Percentiles rank a stretch among this genome's conserved stretches.
Conservation (phyloP, 2,329 filamentous ascomycete species). For the Colletotrichum tabaci region DNA sequence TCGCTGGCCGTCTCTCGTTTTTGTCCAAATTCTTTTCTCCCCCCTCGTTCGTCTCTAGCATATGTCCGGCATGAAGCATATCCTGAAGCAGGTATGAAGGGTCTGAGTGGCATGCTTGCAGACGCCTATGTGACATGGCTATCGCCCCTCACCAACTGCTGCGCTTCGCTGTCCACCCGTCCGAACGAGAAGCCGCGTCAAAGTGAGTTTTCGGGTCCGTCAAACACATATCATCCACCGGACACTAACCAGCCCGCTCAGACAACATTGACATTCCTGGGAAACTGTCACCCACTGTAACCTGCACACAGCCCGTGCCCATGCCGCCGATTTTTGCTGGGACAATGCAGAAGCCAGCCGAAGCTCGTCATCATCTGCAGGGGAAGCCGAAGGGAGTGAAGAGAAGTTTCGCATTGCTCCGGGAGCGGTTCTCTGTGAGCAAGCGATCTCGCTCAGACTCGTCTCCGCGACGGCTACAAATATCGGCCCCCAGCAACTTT, state of each 20-base stretch:
- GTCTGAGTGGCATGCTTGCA: constrained; percentile 58
- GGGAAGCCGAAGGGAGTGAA: constrained; percentile 53
- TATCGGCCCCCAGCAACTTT: constrained; percentile 73
- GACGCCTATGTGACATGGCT: constrained; percentile 64
- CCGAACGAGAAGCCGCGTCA: constrained; percentile 56
- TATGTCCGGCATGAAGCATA: constrained; percentile 41
- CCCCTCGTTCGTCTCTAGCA: constrained; percentile 23
- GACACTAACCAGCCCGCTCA: constrained; percentile 36
- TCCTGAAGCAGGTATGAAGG: constrained; percentile 53
- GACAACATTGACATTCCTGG: constrained; percentile 46
- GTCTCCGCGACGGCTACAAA: constrained; percentile 66
- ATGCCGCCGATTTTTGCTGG: constrained; percentile 49
- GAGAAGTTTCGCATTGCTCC: constrained; percentile 57
- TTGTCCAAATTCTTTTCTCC: not conserved
- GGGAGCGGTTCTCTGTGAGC: constrained; percentile 60
- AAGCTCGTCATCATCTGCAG: constrained; percentile 46
- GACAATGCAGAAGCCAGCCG: constrained; percentile 43
- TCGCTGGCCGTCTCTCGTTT: constrained; percentile 15
- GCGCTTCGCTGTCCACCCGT: constrained; percentile 57
- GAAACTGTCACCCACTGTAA: constrained; percentile 47
- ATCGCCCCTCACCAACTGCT: constrained; percentile 62
- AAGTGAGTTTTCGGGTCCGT: constrained; percentile 51
- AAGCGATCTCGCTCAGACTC: constrained; percentile 62
- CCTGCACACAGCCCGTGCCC: constrained; percentile 51
- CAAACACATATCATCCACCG: constrained; percentile 17